Evolutionary conservation across 495 filamentous ascomycete genomes (phyloP).

Genomic region (Trichocladium uniseriatum): DNA sequence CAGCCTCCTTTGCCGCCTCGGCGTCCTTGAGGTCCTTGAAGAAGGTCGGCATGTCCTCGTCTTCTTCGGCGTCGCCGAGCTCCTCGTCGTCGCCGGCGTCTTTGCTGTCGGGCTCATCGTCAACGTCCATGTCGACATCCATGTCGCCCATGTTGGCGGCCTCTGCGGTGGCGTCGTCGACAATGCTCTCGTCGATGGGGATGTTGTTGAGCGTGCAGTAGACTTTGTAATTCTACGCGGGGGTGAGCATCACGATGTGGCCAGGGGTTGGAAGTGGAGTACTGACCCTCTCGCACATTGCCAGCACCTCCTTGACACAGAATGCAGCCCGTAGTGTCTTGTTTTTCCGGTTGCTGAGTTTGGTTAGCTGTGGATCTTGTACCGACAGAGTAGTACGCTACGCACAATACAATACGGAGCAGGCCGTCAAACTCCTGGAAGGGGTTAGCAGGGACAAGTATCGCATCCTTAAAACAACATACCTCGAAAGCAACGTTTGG

Average conservation of each 20-base stretch:
- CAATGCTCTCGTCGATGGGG: constrained; percentile 59
- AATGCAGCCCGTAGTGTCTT: constrained; percentile 65
- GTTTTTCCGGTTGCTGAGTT: constrained; percentile 41
- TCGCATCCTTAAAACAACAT: background rate
- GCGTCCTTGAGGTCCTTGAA: constrained; percentile 57
- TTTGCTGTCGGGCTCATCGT: constrained; percentile 38
- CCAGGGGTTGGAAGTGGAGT: background rate
- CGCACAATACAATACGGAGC: constrained; percentile 63
- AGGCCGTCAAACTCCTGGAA: constrained; percentile 77
- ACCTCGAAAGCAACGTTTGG: constrained; percentile 76
- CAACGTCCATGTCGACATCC: constrained; percentile 47
- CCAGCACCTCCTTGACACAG: constrained; percentile 65
- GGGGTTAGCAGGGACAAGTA: background rate
- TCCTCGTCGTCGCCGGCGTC: constrained; percentile 41
- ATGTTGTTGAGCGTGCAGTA: constrained; percentile 82
- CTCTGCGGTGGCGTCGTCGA: constrained; percentile 40
- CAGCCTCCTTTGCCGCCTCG: constrained; percentile 35
- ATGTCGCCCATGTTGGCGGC: constrained; percentile 16
- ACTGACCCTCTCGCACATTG: constrained; percentile 55
- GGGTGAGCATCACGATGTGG: background rate
- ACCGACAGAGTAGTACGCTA: constrained; percentile 2
- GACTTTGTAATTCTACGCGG: constrained; percentile 60
- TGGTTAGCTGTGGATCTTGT: constrained; percentile 24
- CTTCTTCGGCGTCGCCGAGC: constrained; percentile 33
- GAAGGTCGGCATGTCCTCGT: constrained; percentile 55